Percentiles rank a stretch among this genome's conserved stretches.
phyloP scores from a whole-genome alignment of 371 early-diverging fungal species.

The Fennellomyces sp. region DNA sequence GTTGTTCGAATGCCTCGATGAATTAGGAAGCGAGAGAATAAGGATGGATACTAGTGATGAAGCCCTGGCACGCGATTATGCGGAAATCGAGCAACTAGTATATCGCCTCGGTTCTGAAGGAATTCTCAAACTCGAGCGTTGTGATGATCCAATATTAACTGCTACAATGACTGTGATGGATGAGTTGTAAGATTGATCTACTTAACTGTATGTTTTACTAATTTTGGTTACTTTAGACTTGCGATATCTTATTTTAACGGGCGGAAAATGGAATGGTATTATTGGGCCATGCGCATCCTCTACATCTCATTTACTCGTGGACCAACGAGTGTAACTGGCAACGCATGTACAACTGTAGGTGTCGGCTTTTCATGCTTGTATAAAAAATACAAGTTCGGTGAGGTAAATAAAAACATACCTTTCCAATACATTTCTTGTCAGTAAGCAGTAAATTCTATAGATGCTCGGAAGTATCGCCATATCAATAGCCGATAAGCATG shows the following conservation, averaged over 20 bases:
- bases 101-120: constrained; percentile 17
- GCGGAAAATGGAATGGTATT: constrained; percentile 30
- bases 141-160: constrained; percentile 26
- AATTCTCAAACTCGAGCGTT: constrained; percentile 13
- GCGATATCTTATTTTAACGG: constrained; percentile 41
- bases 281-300: constrained; percentile 31
- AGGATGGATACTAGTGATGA: constrained; percentile 11
- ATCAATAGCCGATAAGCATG: constrained; percentile 22
- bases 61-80: constrained; percentile 23
- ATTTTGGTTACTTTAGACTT: constrained; percentile 18
- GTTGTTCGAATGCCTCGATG: constrained; percentile 26
- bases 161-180: constrained; percentile 34
- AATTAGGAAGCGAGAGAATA: constrained; percentile 25
- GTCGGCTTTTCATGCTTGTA: constrained; percentile 25
- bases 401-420: constrained; percentile 11
- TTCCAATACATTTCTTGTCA: not conserved
- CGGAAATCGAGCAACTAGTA: constrained; percentile 11
- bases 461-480: not conserved
- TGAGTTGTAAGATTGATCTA: constrained; percentile 33
- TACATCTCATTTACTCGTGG: constrained; percentile 31
- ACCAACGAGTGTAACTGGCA: constrained; percentile 22
- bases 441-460: not conserved
- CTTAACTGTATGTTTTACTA: not conserved
- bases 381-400: constrained; percentile 26
- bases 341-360: constrained; percentile 31